Conservation (phyloP, 2,329 filamentous ascomycete genomes). For the Gnomoniopsis sp. region DNA sequence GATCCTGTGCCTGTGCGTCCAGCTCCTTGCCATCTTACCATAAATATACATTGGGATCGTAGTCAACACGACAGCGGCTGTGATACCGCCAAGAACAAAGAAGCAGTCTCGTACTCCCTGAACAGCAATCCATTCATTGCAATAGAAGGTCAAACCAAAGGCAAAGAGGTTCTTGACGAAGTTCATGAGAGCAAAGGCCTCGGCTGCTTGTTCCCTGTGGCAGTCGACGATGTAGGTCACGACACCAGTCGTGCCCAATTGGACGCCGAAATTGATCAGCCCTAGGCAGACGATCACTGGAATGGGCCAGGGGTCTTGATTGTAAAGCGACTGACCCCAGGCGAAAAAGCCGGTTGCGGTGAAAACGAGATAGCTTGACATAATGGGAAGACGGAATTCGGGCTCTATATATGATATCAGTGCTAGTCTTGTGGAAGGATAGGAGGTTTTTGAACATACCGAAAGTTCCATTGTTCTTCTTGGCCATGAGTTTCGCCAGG, state of each 20-base stretch:
- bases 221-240: slow-evolving; percentile 36
- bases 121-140: slow-evolving; percentile 35
- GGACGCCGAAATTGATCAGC: slow-evolving; percentile 30
- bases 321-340: slow-evolving; percentile 24
- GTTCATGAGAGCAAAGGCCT: slow-evolving; percentile 36
- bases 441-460: too few species aligned
- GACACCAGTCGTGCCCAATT: slow-evolving; percentile 33
- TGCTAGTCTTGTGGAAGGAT: too few species aligned
- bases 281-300: slow-evolving; percentile 33
- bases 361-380: slow-evolving; percentile 31
- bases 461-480: slow-evolving; percentile 32
- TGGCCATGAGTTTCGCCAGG: slow-evolving; percentile 29
- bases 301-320: slow-evolving; percentile 25
- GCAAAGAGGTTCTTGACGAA: slow-evolving; percentile 37
- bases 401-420: too few species aligned
- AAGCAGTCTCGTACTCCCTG: slow-evolving; percentile 34
- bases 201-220: slow-evolving; percentile 33
- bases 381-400: slow-evolving; percentile 36
- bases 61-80: slow-evolving; percentile 26
- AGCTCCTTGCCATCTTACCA: slow-evolving; percentile 20
- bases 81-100: slow-evolving; percentile 35
- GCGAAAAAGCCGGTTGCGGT: slow-evolving; percentile 35
- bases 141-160: slow-evolving; percentile 36
- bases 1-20: background rate
- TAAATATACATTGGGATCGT: slow-evolving; percentile 30